Base-by-base conservation (phyloP, 768 basidiomycete genomes). In the Lyophyllum shimeji region DNA sequence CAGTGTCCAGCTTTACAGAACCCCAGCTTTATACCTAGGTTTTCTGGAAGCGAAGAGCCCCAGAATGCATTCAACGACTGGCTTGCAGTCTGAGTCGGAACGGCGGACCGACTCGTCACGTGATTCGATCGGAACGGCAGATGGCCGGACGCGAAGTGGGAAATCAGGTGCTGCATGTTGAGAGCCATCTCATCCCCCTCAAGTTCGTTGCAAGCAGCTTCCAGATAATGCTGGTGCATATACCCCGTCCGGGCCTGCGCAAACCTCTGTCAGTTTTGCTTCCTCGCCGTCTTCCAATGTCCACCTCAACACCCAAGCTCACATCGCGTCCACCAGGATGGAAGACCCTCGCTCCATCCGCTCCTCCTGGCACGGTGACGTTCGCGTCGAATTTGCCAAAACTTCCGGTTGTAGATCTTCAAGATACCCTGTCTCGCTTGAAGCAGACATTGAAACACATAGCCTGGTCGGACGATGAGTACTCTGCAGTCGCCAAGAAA, bases 321-420 rank as follows among this genome's bases (percentile, higher is more conserved):
- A 50, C 60, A 25, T 56, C 62, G 49, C 73, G 76, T 29, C 86
- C 87, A 3, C 42, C 67, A 17, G 71, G 82, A 62, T 94, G 93
- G 92, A 94, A 94, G 72, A 64, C 77, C 0, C 72, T 74, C 50
- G 90, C 92, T 0, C 89, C 91, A 0, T 71, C 76, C 42, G 75
- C 86, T 7, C 71, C 78, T 1, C 68, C 74, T 1, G 74, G 73
- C 27, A 72, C 87, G 11, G 67, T 77, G 15, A 89, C 92, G 12
- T 92, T 90, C 66, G 79, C 80, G 1, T 76, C 78, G 0, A 69
- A 73, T 8, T 80, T 97, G 4, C 87, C 86, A 0, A 76, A 75
- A 45, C 82, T 98, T 7, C 95, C 95, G 0, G 85, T 97, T 0
- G 86, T 90, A 12, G 71, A 80, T 23, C 82, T 97, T 7, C 57